Evolutionary conservation across 1,284 basidiomycete genomes (phyloP).

Genomic region (Microbotryum scabiosae): DNA sequence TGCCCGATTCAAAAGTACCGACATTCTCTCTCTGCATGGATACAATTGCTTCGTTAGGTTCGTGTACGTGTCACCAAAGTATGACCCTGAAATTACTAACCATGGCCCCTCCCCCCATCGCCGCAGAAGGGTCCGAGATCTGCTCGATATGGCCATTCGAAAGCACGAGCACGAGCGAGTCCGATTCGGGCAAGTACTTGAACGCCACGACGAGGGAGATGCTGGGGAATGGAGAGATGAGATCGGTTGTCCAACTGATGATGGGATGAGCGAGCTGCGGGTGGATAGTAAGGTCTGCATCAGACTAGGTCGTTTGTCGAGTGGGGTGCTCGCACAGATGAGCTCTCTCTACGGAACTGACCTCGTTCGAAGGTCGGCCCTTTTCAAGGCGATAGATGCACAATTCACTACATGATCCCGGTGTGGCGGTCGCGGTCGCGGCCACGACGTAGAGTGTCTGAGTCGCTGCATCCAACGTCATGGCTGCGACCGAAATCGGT

Average conservation of each 20-base stretch:
- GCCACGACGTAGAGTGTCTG: constrained; percentile 9
- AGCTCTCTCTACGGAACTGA: no score
- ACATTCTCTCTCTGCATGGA: constrained; percentile 52
- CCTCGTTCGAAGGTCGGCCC: no score
- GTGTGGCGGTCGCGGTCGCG: neutral
- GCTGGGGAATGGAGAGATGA: constrained; percentile 6
- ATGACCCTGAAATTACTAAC: constrained; percentile 4
- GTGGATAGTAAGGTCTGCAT: no score
- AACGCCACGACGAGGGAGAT: constrained; percentile 48
- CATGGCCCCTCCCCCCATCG: constrained; percentile 43
- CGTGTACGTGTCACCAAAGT: no score
- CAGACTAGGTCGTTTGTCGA: no score
- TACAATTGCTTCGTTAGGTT: no score
- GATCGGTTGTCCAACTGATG: constrained; percentile 1
- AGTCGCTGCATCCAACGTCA: constrained; percentile 14
- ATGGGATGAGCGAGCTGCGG: neutral
- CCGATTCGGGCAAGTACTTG: constrained; percentile 57
- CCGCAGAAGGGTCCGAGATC: constrained; percentile 45
- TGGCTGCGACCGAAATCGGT: neutral
- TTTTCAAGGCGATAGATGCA: no score
- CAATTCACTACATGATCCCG: no score
- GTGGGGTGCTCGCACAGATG: no score
- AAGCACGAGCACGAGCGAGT: constrained; percentile 56
- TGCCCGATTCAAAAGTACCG: constrained; percentile 76
- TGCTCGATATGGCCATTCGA: constrained; percentile 70